Base-by-base conservation (phyloP, 768 basidiomycete species). In the Boletellus sp. region DNA sequence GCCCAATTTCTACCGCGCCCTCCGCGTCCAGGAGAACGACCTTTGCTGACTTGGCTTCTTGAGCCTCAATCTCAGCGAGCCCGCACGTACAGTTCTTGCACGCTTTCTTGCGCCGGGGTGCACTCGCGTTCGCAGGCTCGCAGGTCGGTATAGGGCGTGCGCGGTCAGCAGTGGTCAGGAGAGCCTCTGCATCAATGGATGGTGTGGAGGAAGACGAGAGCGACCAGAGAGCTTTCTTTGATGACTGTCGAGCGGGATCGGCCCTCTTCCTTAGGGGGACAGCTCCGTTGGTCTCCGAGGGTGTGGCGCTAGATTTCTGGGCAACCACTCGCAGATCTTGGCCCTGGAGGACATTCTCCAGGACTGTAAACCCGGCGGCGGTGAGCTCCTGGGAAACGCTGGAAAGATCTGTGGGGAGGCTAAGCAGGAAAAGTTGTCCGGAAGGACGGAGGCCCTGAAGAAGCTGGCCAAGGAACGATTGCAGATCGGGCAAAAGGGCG, bases 31-130 rank as follows among this genome's bases (percentile, higher is more conserved):
- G 69, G 42, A 90, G 54, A 33, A 92, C 83, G 8, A 90, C 79
- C 57, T 79, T 83, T 56, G 75, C 75, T 40, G 66, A 70, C 54
- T 66, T 73, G 50, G 73, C 66, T 70, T 97, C 93, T 66, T 93
- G 89, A 48, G 83, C 87, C 68, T 96, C 92, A 16, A 95, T 66
- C 74, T 98, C 96, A 16, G 89, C 86, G 50, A 99, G 78, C n/a
- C 96, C 96, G 62, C 96, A 99, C 3, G 91, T 81, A 70, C 96
- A 99, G 65, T 82, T 83, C 74, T 97, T 97, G 79, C 96, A 99
- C 26, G 96, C 95, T 66, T 84, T 86, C 76, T 88, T 92, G 59
- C 87, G 74, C 55, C 87, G 75, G n/a, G 82, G 78, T 13, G 75
- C 76, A 20, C 68, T 65, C 10, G 58, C 59, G 17, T 57, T 61